Percentiles rank a stretch among this genome's conserved stretches.
These are phyloP conservation scores for Fraxinus cuspidata DNA, from an alignment of 257 asterid species.

Conservation along the genomic window DNA sequence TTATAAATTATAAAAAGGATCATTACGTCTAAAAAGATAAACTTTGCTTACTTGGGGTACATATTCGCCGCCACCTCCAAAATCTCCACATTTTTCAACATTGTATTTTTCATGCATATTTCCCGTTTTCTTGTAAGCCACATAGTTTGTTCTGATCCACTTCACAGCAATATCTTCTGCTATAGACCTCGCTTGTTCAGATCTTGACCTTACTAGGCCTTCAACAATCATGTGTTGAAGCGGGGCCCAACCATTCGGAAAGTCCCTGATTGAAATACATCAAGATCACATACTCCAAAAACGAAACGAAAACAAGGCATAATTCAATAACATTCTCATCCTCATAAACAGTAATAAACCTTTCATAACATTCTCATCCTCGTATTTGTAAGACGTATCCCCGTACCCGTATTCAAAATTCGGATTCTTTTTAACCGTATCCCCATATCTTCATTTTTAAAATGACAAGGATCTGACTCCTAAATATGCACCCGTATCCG, in stretches of 20 bases:
- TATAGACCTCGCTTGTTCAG: constrained; percentile 45
- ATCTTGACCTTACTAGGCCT: constrained; percentile 63
- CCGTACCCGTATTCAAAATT: no score
- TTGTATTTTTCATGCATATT: constrained; percentile 87
- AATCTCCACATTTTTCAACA: constrained; percentile 69
- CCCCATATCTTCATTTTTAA: no score
- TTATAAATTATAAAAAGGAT: no score
- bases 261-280: constrained; percentile 57
- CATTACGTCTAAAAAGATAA: neutral
- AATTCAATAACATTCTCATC: neutral
- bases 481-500: no score
- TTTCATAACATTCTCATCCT: no score
- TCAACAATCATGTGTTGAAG: constrained; percentile 88
- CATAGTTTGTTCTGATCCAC: constrained; percentile 83
- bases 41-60: constrained; percentile 65
- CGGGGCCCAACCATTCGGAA: constrained; percentile 98
- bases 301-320: neutral
- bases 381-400: no score
- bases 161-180: constrained; percentile 65
- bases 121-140: constrained; percentile 62
- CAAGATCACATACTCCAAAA: neutral
- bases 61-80: constrained; percentile 96
- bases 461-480: no score
- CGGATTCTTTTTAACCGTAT: no score
- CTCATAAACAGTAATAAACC: neutral